Percentiles rank a stretch among this genome's conserved stretches.
phyloP scores from a whole-genome alignment of 306 rosid species.

The Betula pendula region DNA sequence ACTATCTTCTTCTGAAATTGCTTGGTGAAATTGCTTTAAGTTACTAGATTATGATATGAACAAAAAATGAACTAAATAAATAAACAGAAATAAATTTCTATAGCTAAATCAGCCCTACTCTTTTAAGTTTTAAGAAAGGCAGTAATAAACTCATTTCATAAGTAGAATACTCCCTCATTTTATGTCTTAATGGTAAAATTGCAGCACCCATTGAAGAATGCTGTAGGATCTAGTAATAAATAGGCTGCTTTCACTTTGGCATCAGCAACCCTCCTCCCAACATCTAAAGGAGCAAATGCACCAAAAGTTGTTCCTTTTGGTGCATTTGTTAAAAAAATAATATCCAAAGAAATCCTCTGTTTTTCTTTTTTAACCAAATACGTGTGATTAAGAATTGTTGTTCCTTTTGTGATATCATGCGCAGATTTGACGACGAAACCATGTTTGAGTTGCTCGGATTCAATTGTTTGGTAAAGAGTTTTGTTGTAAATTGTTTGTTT shows the following conservation, averaged over 20 bases:
- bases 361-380: not conserved
- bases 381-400: not conserved
- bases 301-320: too few relatives aligned
- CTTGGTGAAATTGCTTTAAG: not conserved
- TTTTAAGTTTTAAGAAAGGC: not conserved
- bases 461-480: too few relatives aligned
- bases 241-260: not conserved
- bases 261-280: too few relatives aligned
- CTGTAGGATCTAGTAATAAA: not conserved
- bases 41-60: not conserved
- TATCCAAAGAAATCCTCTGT: not conserved
- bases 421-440: constrained; percentile 13
- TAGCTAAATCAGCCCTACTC: not conserved
- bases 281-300: not conserved
- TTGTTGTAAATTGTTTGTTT: too few relatives aligned
- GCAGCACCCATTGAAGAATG: not conserved
- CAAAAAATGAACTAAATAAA: not conserved
- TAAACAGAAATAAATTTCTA: not conserved
- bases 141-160: too few relatives aligned
- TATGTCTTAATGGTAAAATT: not conserved
- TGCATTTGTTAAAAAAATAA: too few relatives aligned
- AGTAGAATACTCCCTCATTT: not conserved
- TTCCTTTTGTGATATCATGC: constrained; percentile 1
- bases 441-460: constrained; percentile 20
- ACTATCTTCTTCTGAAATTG: not conserved